Conservation (phyloP, 2,329 filamentous ascomycete genomes). For the Aureobasidium mangrovei region DNA sequence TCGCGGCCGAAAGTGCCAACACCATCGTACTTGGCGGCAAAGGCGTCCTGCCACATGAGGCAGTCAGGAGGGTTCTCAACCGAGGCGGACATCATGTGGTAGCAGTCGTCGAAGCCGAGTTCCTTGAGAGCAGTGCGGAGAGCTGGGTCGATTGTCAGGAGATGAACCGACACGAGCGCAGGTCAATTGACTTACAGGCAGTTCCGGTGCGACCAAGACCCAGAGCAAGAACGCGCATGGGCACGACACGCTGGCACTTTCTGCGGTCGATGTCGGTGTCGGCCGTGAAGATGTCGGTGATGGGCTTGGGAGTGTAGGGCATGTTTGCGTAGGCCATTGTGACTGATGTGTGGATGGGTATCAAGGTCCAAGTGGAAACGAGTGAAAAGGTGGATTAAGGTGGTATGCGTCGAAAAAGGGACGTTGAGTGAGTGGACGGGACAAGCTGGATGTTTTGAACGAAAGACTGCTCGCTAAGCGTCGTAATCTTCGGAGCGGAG, state of each 20-base stretch:
- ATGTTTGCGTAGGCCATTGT: constrained; percentile 30
- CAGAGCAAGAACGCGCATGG: constrained; percentile 64
- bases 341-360: constrained; percentile 4
- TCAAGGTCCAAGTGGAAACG: not conserved
- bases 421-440: not conserved
- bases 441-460: constrained; percentile 6
- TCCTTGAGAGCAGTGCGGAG: constrained; percentile 57
- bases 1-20: constrained; percentile 54
- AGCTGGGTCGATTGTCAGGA: constrained; percentile 33
- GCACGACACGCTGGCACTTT: constrained; percentile 56
- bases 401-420: not conserved
- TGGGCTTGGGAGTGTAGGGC: constrained; percentile 39
- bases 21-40: constrained; percentile 54
- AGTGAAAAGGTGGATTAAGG: not conserved
- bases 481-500: constrained; percentile 1
- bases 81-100: constrained; percentile 65
- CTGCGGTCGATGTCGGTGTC: constrained; percentile 61
- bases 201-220: constrained; percentile 64
- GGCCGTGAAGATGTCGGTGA: constrained; percentile 53
- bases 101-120: constrained; percentile 59
- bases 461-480: constrained; percentile 1
- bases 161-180: not conserved
- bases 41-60: constrained; percentile 61
- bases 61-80: constrained; percentile 61
- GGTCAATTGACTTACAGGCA: constrained; percentile 43